Conservation (phyloP, 202 grass and related monocot species). For the Setaria viridis region DNA sequence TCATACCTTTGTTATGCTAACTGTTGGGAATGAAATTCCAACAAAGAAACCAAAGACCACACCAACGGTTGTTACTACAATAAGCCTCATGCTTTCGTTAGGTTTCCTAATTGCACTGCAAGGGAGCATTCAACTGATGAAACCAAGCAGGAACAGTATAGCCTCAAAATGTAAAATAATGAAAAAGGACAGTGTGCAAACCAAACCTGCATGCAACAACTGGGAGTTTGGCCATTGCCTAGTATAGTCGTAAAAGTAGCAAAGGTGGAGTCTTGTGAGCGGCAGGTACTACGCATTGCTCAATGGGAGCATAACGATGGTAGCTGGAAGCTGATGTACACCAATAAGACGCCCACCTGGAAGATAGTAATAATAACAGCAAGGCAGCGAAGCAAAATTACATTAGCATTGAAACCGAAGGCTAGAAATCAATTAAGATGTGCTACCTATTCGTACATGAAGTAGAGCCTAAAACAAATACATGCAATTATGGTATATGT, state of each 20-base stretch:
- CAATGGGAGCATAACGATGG: conserved; percentile 46
- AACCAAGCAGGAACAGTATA: background rate
- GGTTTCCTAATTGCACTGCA: conserved; percentile 64
- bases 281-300: conserved; percentile 54
- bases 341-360: conserved; percentile 22
- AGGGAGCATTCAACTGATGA: background rate
- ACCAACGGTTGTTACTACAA: conserved; percentile 66
- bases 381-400: background rate
- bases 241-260: background rate
- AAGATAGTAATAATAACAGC: background rate
- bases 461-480: too few relatives aligned
- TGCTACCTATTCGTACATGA: too few relatives aligned
- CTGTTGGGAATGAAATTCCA: conserved; percentile 77
- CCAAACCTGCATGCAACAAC: conserved; percentile 55
- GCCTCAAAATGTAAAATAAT: background rate
- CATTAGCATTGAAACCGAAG: background rate
- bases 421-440: too few relatives aligned
- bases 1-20: conserved; percentile 87
- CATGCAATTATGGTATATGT: too few relatives aligned
- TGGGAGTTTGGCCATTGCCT: conserved; percentile 67
- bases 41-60: conserved; percentile 80
- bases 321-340: background rate
- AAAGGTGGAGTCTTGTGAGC: background rate
- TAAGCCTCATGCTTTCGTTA: conserved; percentile 73
- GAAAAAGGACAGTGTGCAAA: conserved; percentile 5